Conservation (phyloP, 768 basidiomycete genomes). For the Albatrellus ellisii region DNA sequence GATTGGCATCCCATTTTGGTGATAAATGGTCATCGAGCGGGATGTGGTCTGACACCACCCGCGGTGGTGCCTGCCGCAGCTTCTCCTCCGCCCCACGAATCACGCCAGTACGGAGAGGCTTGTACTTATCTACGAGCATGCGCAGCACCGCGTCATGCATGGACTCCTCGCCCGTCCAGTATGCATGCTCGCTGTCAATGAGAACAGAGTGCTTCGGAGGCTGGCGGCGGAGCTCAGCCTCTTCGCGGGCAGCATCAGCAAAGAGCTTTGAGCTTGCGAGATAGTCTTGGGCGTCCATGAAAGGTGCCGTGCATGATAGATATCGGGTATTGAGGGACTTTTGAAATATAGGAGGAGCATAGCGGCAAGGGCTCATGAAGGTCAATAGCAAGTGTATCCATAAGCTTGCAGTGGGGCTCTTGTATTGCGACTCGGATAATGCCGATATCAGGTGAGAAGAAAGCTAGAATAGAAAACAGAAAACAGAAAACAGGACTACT, state of each 20-base stretch:
- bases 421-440: too few species aligned
- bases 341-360: too few species aligned
- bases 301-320: neutral
- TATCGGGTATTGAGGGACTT: too few species aligned
- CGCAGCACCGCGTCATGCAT: slow-evolving; percentile 58
- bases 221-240: slow-evolving; percentile 23
- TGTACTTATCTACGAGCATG: slow-evolving; percentile 83
- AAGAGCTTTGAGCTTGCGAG: slow-evolving; percentile 49
- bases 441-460: too few species aligned
- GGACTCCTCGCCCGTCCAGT: slow-evolving; percentile 73
- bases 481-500: too few species aligned
- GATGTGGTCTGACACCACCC: slow-evolving; percentile 16
- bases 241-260: slow-evolving; percentile 46
- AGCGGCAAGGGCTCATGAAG: too few species aligned
- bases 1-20: neutral
- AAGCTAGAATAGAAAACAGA: too few species aligned
- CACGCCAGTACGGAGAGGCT: slow-evolving; percentile 53
- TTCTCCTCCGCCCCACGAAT: slow-evolving; percentile 56
- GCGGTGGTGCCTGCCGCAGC: slow-evolving; percentile 36
- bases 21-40: neutral
- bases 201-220: slow-evolving; percentile 14
- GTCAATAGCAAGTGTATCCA: too few species aligned
- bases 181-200: slow-evolving; percentile 36
- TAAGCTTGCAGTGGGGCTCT: too few species aligned
- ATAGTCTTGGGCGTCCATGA: slow-evolving; percentile 11